These are phyloP conservation scores for Macrocybe gigantea DNA, from an alignment of 768 basidiomycete genomes.

Conservation along the genomic window DNA sequence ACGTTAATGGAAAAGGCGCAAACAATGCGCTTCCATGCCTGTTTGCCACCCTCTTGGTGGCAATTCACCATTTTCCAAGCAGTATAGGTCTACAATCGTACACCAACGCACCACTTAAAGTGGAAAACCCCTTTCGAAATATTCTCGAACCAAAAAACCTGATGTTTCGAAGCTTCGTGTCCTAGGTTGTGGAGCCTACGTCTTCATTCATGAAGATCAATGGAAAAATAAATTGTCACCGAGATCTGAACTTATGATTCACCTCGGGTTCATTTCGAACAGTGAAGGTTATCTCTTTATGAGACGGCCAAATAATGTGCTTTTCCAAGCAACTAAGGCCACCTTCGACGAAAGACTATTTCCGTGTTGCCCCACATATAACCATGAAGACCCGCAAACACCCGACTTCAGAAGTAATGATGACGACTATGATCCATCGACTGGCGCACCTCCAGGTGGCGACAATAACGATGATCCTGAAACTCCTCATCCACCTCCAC, in stretches of 20 bases:
- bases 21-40: conserved; percentile 1
- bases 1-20: background rate
- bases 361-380: background rate
- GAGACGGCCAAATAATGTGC: background rate
- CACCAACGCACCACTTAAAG: background rate
- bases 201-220: background rate
- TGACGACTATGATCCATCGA: background rate
- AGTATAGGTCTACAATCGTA: background rate
- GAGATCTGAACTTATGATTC: background rate
- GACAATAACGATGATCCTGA: background rate
- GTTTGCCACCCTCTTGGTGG: conserved; percentile 2
- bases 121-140: background rate
- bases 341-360: conserved; percentile 5
- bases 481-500: background rate
- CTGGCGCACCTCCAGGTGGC: background rate
- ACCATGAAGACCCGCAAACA: no score
- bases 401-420: background rate
- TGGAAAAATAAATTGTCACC: conserved; percentile 1
- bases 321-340: conserved; percentile 3
- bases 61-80: conserved; percentile 3
- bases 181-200: conserved; percentile 7
- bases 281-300: background rate
- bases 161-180: conserved; percentile 1
- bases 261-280: background rate
- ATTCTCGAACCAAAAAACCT: background rate